Conservation (phyloP, 257 asterid species). For the Ehretia macrophylla region DNA sequence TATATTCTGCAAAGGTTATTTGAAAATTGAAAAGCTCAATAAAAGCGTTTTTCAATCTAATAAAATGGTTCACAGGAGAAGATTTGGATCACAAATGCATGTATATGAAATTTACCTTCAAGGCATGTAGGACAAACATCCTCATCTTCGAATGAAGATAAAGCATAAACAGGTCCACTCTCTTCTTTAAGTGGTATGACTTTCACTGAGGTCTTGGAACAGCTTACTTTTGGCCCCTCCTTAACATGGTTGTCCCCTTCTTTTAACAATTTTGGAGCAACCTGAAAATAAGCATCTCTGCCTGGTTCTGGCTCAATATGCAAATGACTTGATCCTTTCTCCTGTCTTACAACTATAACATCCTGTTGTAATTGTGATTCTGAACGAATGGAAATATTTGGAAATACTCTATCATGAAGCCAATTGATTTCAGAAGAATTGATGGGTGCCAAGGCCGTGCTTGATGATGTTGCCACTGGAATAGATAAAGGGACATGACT, state of each 20-base stretch:
- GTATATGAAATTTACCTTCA: constrained; percentile 36
- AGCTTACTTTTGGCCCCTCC: constrained; percentile 2
- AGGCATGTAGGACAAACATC: constrained; percentile 69
- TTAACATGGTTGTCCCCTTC: not conserved
- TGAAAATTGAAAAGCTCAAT: not conserved
- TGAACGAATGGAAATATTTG: constrained; percentile 7
- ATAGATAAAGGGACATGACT: constrained; percentile 4
- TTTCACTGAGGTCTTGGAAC: constrained; percentile 18
- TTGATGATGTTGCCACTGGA: constrained; percentile 12
- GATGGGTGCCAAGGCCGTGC: not conserved
- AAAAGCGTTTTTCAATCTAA: not conserved
- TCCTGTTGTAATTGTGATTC: constrained; percentile 13
- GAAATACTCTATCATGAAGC: constrained; percentile 3
- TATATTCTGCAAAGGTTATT: constrained; percentile 35
- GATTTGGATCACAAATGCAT: not conserved
- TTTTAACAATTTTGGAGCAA: too few relatives aligned
- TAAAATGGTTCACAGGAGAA: not conserved
- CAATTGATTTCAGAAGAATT: constrained; percentile 13
- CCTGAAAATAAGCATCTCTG: constrained; percentile 11
- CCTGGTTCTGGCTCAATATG: constrained; percentile 27
- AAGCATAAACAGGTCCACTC: constrained; percentile 2
- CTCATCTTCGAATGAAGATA: constrained; percentile 28
- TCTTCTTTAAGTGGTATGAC: constrained; percentile 6
- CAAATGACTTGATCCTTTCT: constrained; percentile 20
- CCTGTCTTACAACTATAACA: constrained; percentile 12